phyloP scores from a whole-genome alignment of 129 eudicot genomes.

The Flaveria ramosissima region DNA sequence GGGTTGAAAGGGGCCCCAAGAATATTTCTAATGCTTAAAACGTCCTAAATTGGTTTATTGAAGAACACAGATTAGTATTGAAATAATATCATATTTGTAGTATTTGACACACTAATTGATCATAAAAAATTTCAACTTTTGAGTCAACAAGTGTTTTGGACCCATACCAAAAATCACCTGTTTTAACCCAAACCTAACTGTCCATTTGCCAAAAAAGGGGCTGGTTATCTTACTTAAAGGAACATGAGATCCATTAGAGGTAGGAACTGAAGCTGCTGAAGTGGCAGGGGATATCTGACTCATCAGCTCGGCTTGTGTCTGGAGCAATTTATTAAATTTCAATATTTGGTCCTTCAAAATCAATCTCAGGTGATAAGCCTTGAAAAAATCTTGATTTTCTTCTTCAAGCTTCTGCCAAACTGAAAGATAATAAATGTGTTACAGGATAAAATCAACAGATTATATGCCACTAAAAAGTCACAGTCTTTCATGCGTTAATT shows the following conservation, averaged over 20 bases:
- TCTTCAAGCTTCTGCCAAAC: slow-evolving; percentile 95
- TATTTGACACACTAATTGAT: not conserved
- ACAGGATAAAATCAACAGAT: slow-evolving; percentile 7
- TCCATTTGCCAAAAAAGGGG: not conserved
- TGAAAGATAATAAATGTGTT: slow-evolving; percentile 36
- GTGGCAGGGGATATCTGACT: slow-evolving; percentile 45
- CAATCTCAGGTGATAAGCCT: slow-evolving; percentile 78
- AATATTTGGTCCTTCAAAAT: slow-evolving; percentile 75
- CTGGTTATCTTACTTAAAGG: slow-evolving; percentile 48
- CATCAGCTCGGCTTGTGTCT: slow-evolving; percentile 74
- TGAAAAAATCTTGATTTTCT: slow-evolving; percentile 83
- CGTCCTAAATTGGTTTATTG: not conserved
- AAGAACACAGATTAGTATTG: not conserved
- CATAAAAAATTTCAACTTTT: not conserved
- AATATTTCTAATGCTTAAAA: not conserved
- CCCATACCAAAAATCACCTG: not conserved
- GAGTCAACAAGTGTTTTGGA: not conserved
- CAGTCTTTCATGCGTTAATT: not conserved
- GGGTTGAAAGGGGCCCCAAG: not conserved
- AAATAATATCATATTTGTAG: not conserved
- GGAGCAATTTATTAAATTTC: slow-evolving; percentile 53
- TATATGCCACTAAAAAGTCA: not conserved
- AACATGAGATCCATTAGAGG: slow-evolving; percentile 59
- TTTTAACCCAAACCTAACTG: slow-evolving; percentile 10
- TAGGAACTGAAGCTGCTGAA: slow-evolving; percentile 49